Conservation (phyloP, 441 rosid genomes). For the Euphorbia neoarborescens region DNA sequence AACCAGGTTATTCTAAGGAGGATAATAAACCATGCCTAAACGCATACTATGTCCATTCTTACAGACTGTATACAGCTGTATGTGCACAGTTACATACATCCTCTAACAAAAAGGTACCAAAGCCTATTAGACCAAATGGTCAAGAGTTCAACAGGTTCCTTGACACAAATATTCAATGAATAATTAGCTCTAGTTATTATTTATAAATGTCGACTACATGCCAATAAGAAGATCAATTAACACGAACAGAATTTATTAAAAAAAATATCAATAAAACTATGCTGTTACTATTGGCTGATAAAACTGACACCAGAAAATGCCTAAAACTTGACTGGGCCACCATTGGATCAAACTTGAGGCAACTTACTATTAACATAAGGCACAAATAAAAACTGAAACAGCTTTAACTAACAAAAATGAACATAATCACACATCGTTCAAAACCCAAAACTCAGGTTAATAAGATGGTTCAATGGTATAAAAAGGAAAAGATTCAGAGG, state of each 20-base stretch:
- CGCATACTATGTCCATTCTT: too few relatives aligned
- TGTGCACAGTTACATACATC: too few relatives aligned
- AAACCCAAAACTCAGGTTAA: neutral
- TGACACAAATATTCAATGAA: neutral
- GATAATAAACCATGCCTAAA: too few relatives aligned
- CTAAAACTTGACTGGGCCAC: neutral
- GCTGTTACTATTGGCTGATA: neutral
- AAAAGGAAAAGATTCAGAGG: neutral
- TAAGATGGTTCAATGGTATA: neutral
- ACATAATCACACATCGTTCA: neutral
- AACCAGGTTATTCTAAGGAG: too few relatives aligned
- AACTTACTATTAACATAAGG: neutral
- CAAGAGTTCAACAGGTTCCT: too few relatives aligned
- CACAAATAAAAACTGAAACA: neutral
- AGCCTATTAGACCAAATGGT: too few relatives aligned
- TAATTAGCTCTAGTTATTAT: neutral
- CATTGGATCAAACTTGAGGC: neutral
- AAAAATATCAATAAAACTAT: neutral
- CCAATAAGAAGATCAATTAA: neutral
- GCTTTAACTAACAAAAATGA: neutral
- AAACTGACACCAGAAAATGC: constrained; percentile 1
- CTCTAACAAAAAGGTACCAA: too few relatives aligned
- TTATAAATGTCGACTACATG: neutral
- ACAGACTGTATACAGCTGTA: too few relatives aligned
- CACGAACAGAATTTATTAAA: neutral